phyloP scores from a whole-genome alignment of 164 flowering plant genomes.

The Sextonia rubra region DNA sequence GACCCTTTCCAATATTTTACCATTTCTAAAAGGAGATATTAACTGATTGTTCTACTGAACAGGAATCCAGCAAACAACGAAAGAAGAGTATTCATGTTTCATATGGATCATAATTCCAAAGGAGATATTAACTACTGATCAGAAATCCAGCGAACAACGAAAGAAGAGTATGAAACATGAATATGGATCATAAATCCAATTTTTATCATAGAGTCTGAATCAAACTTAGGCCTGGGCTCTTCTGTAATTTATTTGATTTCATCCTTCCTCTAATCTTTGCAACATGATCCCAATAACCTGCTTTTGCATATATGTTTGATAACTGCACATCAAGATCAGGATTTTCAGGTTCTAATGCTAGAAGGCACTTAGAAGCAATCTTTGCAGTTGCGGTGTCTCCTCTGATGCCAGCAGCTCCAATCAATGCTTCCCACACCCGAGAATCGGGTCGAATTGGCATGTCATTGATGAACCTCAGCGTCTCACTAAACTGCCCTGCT shows the following conservation, averaged over 20 bases:
- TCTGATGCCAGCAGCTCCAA: slow-evolving; percentile 17
- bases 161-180: no score
- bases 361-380: slow-evolving; percentile 10
- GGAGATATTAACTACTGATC: no score
- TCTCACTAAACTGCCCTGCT: slow-evolving; percentile 13
- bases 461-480: slow-evolving; percentile 13
- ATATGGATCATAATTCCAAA: no score
- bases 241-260: neutral
- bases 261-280: slow-evolving; percentile 10
- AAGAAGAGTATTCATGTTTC: no score
- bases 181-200: no score
- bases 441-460: slow-evolving; percentile 15
- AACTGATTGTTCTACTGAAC: no score
- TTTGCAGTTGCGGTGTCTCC: slow-evolving; percentile 7
- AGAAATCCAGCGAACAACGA: no score
- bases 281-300: slow-evolving; percentile 11
- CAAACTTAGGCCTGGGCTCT: slow-evolving; percentile 10
- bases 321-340: slow-evolving; percentile 9
- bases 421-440: slow-evolving; percentile 17
- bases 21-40: no score
- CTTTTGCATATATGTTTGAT: slow-evolving; percentile 14
- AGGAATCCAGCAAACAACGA: no score
- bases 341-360: slow-evolving; percentile 10
- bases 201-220: neutral
- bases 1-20: no score